These are phyloP conservation scores for Rutstroemia sp. DNA, from an alignment of 2,329 filamentous ascomycete genomes.

Conservation along the genomic window DNA sequence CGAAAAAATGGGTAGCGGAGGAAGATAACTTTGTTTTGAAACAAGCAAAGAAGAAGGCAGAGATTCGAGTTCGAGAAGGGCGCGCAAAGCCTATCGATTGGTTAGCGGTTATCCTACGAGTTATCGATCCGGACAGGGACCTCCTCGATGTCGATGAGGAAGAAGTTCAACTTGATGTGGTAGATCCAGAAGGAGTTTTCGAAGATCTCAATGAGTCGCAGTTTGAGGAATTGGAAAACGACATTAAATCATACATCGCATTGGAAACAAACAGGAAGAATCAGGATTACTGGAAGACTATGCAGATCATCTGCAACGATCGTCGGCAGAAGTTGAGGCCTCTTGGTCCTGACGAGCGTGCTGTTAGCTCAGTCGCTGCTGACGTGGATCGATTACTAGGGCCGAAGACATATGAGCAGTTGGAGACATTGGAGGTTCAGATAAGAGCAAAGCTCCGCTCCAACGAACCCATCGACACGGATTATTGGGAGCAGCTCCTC, in stretches of 20 bases:
- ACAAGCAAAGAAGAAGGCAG: conserved; percentile 96
- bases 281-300: conserved; percentile 84
- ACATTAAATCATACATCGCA: conserved; percentile 71
- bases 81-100: conserved; percentile 90
- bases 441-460: conserved; percentile 80
- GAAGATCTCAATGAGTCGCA: conserved; percentile 61
- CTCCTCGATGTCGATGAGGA: conserved; percentile 73
- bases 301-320: conserved; percentile 78
- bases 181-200: conserved; percentile 75
- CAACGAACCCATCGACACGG: conserved; percentile 80
- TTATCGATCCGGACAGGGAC: conserved; percentile 78
- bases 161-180: conserved; percentile 66
- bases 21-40: conserved; percentile 95
- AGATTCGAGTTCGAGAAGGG: conserved; percentile 85
- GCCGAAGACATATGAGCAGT: conserved; percentile 78
- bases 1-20: conserved; percentile 78
- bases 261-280: conserved; percentile 75
- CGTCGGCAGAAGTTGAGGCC: conserved; percentile 59
- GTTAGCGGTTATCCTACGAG: conserved; percentile 82
- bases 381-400: conserved; percentile 84
- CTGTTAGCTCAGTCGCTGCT: conserved; percentile 71
- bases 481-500: conserved; percentile 95
- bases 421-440: conserved; percentile 81
- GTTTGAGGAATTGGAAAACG: conserved; percentile 69
- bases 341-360: conserved; percentile 55